Conservation (phyloP, 331 rosid genomes). For the Quercus lobata region DNA sequence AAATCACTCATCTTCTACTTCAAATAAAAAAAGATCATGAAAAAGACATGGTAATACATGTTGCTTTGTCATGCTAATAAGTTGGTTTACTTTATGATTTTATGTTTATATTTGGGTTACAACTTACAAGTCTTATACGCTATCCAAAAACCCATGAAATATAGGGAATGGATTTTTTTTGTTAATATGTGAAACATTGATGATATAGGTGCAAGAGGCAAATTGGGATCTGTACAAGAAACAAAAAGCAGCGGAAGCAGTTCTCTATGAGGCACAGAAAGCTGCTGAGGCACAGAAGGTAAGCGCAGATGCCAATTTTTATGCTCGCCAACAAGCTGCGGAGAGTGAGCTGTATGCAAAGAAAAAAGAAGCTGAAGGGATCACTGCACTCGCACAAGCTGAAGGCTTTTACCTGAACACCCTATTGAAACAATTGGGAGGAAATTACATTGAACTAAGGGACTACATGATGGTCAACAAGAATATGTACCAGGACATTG, state of each 20-base stretch:
- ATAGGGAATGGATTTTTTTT: not conserved
- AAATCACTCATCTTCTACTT: no score
- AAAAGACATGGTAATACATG: no score
- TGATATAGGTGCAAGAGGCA: conserved; percentile 4
- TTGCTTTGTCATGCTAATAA: no score
- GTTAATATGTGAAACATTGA: not conserved
- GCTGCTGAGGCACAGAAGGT: not conserved
- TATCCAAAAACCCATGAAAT: not conserved
- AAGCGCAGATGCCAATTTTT: not conserved
- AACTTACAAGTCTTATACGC: not conserved
- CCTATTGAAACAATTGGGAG: not conserved
- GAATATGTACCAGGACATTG: conserved; percentile 2
- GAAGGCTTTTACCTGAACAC: conserved; percentile 1
- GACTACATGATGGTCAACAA: conserved; percentile 1
- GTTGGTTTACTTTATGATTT: no score
- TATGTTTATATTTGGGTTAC: no score
- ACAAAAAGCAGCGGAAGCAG: conserved; percentile 4
- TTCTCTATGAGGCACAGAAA: not conserved
- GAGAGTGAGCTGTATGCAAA: conserved; percentile 2
- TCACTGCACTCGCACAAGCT: not conserved
- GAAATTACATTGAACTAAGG: conserved; percentile 2
- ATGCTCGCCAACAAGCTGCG: not conserved
- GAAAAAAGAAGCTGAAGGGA: conserved; percentile 4
- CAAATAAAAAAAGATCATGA: no score
- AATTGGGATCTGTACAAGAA: not conserved